Evolutionary conservation across 352 stramenopile genomes (phyloP).

Genomic region (Paralagenidium karlingii): DNA sequence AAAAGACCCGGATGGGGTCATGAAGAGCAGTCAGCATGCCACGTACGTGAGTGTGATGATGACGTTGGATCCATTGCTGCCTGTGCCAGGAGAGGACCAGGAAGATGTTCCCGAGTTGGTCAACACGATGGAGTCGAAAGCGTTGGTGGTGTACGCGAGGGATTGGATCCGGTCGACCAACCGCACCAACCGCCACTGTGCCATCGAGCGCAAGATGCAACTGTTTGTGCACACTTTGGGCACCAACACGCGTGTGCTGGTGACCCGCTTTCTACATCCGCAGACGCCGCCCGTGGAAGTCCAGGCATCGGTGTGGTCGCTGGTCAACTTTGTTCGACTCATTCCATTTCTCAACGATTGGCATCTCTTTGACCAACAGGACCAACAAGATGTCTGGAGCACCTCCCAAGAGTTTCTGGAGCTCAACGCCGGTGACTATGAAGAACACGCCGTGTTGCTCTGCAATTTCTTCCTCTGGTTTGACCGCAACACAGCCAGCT

Average conservation of each 20-base stretch:
- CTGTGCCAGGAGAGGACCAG: conserved; percentile 17
- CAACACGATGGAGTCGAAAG: conserved; percentile 5
- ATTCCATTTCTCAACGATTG: conserved; percentile 88
- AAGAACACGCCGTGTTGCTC: conserved; percentile 89
- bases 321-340: conserved; percentile 85
- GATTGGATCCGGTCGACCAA: conserved; percentile 14
- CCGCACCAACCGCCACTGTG: conserved; percentile 7
- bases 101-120: conserved; percentile 5
- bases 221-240: conserved; percentile 70
- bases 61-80: conserved; percentile 78
- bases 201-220: no score
- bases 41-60: conserved; percentile 81
- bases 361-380: conserved; percentile 50
- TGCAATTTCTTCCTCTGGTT: conserved; percentile 86
- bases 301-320: conserved; percentile 7
- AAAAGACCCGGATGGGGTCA: conserved; percentile 9
- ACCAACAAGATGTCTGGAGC: conserved; percentile 76
- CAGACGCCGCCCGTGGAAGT: conserved; percentile 50
- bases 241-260: conserved; percentile 45
- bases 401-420: conserved; percentile 86
- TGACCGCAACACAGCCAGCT: conserved; percentile 24
- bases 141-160: conserved; percentile 18
- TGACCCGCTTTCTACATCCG: conserved; percentile 55
- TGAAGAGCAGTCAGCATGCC: conserved; percentile 29
- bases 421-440: conserved; percentile 75